A percentile compares a stretch with the other conserved stretches of the same genome.
Conservation (phyloP, 1,284 basidiomycete genomes). For the Hymenochaete sp. region DNA sequence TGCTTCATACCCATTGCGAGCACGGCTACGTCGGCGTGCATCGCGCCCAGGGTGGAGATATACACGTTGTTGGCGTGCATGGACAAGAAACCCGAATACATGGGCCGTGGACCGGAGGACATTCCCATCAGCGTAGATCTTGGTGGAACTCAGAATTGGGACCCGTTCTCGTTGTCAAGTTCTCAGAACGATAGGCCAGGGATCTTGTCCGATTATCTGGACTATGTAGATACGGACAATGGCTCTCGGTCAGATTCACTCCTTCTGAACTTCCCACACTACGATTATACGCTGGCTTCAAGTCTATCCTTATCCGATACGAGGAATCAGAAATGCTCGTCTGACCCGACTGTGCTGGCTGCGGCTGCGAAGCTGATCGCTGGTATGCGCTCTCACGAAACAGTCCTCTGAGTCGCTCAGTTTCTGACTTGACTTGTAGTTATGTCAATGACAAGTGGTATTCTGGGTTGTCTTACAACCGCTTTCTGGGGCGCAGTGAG, state of each 20-base stretch:
- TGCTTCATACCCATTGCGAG: conserved; percentile 43
- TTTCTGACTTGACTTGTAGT: conserved; percentile 29
- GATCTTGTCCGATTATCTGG: too few species aligned
- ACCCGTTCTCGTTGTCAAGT: neutral
- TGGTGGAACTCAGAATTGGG: neutral
- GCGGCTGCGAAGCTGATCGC: conserved; percentile 60
- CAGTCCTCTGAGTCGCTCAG: neutral
- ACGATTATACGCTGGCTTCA: neutral
- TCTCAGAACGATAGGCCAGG: too few species aligned
- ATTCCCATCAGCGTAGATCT: neutral
- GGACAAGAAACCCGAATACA: conserved; percentile 44
- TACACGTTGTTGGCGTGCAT: conserved; percentile 50
- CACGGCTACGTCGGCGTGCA: conserved; percentile 42
- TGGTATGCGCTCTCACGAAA: conserved; percentile 33
- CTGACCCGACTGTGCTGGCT: conserved; percentile 66
- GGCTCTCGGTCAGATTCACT: neutral
- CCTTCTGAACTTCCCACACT: neutral
- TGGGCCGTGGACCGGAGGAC: conserved; percentile 16
- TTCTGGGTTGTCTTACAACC: conserved; percentile 66
- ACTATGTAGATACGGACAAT: too few species aligned
- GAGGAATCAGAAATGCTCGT: conserved; percentile 38
- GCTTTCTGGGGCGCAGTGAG: conserved; percentile 79
- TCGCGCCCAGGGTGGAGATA: conserved; percentile 59
- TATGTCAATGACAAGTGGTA: conserved; percentile 61
- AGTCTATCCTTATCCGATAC: neutral